phyloP scores from a whole-genome alignment of 768 basidiomycete genomes.

The Collybiopsis confluens region DNA sequence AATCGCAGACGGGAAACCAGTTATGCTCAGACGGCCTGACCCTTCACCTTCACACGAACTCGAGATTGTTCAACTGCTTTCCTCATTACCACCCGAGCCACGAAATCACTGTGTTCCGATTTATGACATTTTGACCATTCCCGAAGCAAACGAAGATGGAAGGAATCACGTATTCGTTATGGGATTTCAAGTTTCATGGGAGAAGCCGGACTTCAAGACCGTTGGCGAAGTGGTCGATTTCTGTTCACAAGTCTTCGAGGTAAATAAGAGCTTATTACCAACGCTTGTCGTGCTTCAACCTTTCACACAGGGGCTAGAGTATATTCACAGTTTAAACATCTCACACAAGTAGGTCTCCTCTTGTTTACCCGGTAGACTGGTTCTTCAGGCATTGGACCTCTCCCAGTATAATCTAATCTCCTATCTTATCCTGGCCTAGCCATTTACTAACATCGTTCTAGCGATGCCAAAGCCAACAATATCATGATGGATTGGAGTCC shows the following conservation, averaged over 20 bases:
- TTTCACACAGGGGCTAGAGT: constrained; percentile 20
- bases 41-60: constrained; percentile 21
- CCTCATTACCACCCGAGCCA: constrained; percentile 14
- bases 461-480: not conserved
- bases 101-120: constrained; percentile 33
- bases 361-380: too few species aligned
- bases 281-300: constrained; percentile 10
- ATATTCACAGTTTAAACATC: constrained; percentile 21
- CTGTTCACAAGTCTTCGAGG: constrained; percentile 29
- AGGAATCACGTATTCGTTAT: constrained; percentile 21
- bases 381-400: too few species aligned
- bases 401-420: too few species aligned
- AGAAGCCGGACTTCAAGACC: constrained; percentile 28
- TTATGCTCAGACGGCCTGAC: constrained; percentile 25
- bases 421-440: constrained; percentile 6
- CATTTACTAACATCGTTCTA: not conserved
- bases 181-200: constrained; percentile 20
- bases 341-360: constrained; percentile 25
- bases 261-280: constrained; percentile 23
- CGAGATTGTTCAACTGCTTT: constrained; percentile 20
- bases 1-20: constrained; percentile 19
- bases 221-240: constrained; percentile 30
- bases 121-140: constrained; percentile 16
- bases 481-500: constrained; percentile 3
- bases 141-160: constrained; percentile 13